phyloP scores from a whole-genome alignment of 768 basidiomycete genomes.

The Phanerochaete sordida region DNA sequence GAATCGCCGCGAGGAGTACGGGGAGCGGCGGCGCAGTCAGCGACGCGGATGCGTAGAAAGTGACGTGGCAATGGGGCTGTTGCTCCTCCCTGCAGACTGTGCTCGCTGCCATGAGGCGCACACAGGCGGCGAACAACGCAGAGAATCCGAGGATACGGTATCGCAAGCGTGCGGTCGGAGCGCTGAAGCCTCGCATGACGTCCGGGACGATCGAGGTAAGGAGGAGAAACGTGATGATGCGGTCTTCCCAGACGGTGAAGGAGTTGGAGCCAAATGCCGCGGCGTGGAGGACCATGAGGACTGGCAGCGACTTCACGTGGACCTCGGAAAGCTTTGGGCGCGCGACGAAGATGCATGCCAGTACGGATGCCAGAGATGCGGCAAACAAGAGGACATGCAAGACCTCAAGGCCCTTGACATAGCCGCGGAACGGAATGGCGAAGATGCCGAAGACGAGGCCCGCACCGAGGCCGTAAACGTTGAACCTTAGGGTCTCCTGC shows the following conservation, averaged over 20 bases:
- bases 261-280: slow-evolving; percentile 88
- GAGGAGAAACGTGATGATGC: slow-evolving; percentile 70
- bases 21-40: slow-evolving; percentile 60
- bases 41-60: slow-evolving; percentile 79
- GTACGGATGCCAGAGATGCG: slow-evolving; percentile 42
- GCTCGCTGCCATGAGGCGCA: slow-evolving; percentile 74
- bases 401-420: slow-evolving; percentile 45
- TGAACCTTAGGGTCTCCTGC: neutral
- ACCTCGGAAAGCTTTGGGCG: slow-evolving; percentile 28
- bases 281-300: slow-evolving; percentile 66
- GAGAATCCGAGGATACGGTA: slow-evolving; percentile 74
- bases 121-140: slow-evolving; percentile 57
- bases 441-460: slow-evolving; percentile 8
- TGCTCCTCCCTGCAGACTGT: slow-evolving; percentile 96
- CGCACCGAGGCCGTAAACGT: slow-evolving; percentile 6
- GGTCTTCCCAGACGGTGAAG: slow-evolving; percentile 97
- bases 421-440: slow-evolving; percentile 25
- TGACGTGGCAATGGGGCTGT: slow-evolving; percentile 82
- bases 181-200: slow-evolving; percentile 59
- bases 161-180: slow-evolving; percentile 67
- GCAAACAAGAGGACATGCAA: slow-evolving; percentile 51
- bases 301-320: slow-evolving; percentile 24
- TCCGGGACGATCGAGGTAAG: slow-evolving; percentile 59
- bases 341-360: slow-evolving; percentile 41
- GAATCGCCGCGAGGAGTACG: slow-evolving; percentile 56